phyloP scores from a whole-genome alignment of 2,329 filamentous ascomycete species.

The Curvularia sp. region DNA sequence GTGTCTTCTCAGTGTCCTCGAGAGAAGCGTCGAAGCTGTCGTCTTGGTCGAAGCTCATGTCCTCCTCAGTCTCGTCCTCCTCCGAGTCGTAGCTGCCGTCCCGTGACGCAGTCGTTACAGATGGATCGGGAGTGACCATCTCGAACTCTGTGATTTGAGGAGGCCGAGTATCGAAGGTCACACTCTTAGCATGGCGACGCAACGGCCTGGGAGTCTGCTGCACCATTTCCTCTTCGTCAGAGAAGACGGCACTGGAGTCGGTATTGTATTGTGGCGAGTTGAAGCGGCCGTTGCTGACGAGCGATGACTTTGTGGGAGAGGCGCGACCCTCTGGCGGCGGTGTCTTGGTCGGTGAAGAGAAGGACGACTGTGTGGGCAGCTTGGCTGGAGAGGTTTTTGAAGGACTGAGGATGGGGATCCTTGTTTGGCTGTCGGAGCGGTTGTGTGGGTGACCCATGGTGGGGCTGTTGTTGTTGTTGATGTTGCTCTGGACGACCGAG shows the following conservation, averaged over 20 bases:
- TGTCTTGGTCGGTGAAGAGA: slow-evolving; percentile 32
- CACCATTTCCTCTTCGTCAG: slow-evolving; percentile 62
- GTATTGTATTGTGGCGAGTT: slow-evolving; percentile 53
- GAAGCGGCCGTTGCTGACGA: slow-evolving; percentile 70
- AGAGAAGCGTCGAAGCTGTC: slow-evolving; percentile 96
- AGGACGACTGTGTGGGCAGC: slow-evolving; percentile 63
- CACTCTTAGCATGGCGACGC: slow-evolving; percentile 90
- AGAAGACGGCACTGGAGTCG: slow-evolving; percentile 44
- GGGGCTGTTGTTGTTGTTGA: slow-evolving; percentile 34
- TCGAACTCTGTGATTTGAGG: slow-evolving; percentile 98
- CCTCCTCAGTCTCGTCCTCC: slow-evolving; percentile 70
- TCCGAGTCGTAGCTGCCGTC: slow-evolving; percentile 89
- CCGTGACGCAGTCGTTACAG: slow-evolving; percentile 84
- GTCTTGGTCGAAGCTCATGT: slow-evolving; percentile 71
- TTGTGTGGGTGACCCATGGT: slow-evolving; percentile 49
- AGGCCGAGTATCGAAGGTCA: slow-evolving; percentile 93
- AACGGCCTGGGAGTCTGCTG: slow-evolving; percentile 69
- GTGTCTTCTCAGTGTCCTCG: slow-evolving; percentile 95
- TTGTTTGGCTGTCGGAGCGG: slow-evolving; percentile 65
- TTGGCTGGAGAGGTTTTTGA: slow-evolving; percentile 62
- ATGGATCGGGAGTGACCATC: slow-evolving; percentile 95
- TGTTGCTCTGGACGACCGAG: slow-evolving; percentile 70
- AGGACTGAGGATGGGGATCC: slow-evolving; percentile 65
- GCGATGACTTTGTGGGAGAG: slow-evolving; percentile 88
- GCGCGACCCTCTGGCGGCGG: slow-evolving; percentile 54